Evolutionary conservation across 352 stramenopile species (phyloP), one percentile per base, ranked within the genome.

Genomic region (Globisporangium canariense): DNA sequence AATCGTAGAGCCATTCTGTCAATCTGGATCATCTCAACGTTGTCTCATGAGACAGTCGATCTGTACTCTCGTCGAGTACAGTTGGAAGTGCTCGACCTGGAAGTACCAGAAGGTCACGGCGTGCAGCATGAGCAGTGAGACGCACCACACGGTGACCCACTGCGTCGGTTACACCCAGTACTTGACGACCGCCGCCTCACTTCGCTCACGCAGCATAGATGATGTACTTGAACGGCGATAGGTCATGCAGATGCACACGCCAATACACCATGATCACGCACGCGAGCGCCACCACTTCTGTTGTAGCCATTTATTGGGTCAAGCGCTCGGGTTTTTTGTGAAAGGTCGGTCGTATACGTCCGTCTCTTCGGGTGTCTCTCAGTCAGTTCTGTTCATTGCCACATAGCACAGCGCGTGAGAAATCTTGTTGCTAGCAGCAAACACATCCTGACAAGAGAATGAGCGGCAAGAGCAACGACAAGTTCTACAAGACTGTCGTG

Each of bases 401-500:
- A 34, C 4, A 36, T 9, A 36, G 32, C 32, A 9, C 0, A 51
- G 4, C 4, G 18, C 3, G 6, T 28, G 45, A 51, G 18, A 14
- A 30, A 40, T 41, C 36, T 41, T 57, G 10, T 22, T 34, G 49
- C 25, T 28, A 40, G 25, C 16, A 53, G 43, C 32, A 10, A 16
- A 11, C 30, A 28, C 25, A 28, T 28, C 25, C 25, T 28, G 25
- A 28, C 25, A 22, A 22, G 14, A 60, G 16, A 9, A 86, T 86
- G 77, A 72, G 68, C 60, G 68, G 80, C 60, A 93, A 93, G 67
- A 87, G 71, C 75, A 86, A 72, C 62, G 84, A 93, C 70, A 93
- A 90, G 72, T 93, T 93, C 75, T 85, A 93, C 76, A 94, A 97
- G 82, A 96, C 82, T 25, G 89, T 97, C 64, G 91, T 98, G 34